Percentiles rank a stretch among this genome's conserved stretches.
Conservation (phyloP, 78 protist species). For the Dictyostelium capitatum region DNA sequence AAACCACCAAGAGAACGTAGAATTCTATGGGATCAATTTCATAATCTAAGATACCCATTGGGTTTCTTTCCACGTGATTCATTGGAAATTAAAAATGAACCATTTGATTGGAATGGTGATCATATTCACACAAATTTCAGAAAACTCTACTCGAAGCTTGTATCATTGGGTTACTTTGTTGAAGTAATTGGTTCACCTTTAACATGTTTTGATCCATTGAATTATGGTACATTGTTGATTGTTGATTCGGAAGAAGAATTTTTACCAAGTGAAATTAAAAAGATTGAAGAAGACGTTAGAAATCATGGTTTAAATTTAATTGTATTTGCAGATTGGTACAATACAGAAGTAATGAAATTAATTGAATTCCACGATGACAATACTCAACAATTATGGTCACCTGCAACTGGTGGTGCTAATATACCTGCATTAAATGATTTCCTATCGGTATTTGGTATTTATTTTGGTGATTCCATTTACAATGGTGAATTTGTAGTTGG, state of each 20-base stretch:
- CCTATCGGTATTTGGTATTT: conserved; percentile 86
- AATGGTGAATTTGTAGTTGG: conserved; percentile 39
- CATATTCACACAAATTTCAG: conserved; percentile 96
- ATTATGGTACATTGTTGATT: conserved; percentile 94
- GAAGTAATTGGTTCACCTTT: conserved; percentile 78
- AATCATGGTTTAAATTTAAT: conserved; percentile 88
- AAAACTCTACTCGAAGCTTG: conserved; percentile 47
- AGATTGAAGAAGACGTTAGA: conserved; percentile 88
- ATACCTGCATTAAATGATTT: conserved; percentile 95
- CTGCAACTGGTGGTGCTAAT: conserved; percentile 95
- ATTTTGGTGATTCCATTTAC: conserved; percentile 77
- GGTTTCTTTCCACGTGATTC: conserved; percentile 96
- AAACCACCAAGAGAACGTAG: conserved; percentile 92
- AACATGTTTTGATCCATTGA: conserved; percentile 93
- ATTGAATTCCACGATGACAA: conserved; percentile 93
- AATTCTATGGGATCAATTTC: conserved; percentile 96
- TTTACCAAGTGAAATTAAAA: conserved; percentile 80
- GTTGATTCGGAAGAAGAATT: conserved; percentile 97
- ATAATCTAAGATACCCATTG: conserved; percentile 92
- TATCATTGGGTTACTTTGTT: conserved; percentile 44
- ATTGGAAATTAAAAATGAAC: conserved; percentile 74
- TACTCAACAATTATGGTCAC: conserved; percentile 89
- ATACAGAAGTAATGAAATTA: conserved; percentile 78
- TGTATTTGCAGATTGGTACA: conserved; percentile 93
- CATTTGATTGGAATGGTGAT: conserved; percentile 98